These are phyloP conservation scores for Globisporangium iwayamae DNA, from an alignment of 352 stramenopile species.

Conservation along the genomic window DNA sequence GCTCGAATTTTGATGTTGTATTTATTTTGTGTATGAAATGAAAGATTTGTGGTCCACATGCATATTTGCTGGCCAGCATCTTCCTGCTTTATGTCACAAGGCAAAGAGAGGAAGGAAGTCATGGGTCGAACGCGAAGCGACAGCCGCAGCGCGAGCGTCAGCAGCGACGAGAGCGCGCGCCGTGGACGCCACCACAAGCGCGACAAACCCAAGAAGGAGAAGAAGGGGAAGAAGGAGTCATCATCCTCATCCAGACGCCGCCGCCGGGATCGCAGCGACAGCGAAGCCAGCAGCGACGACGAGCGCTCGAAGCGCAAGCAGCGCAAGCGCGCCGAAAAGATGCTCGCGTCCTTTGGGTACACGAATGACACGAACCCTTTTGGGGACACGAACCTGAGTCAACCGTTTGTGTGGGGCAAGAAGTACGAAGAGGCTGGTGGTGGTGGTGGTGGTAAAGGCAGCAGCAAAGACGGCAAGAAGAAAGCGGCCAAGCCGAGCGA, in stretches of 20 bases:
- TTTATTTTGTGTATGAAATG: too few species aligned
- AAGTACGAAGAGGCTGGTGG: slow-evolving; percentile 77
- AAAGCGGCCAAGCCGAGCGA: slow-evolving; percentile 22
- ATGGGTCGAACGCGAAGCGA: slow-evolving; percentile 9
- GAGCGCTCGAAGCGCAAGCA: slow-evolving; percentile 53
- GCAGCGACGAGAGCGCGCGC: slow-evolving; percentile 2
- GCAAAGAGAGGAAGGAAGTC: neutral
- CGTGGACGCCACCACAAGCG: slow-evolving; percentile 4
- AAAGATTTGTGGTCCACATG: neutral
- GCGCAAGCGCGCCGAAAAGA: slow-evolving; percentile 69
- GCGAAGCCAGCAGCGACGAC: slow-evolving; percentile 16
- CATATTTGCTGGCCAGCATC: neutral
- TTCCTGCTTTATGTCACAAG: neutral
- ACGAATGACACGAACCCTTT: slow-evolving; percentile 99
- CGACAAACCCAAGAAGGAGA: neutral
- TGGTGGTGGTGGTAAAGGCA: neutral
- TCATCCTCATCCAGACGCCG: neutral
- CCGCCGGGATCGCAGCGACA: slow-evolving; percentile 1
- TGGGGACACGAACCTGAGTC: slow-evolving; percentile 95
- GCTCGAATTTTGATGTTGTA: too few species aligned
- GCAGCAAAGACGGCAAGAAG: neutral
- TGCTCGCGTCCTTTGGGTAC: slow-evolving; percentile 91
- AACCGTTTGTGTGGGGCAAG: slow-evolving; percentile 98
- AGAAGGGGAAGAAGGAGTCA: slow-evolving; percentile 3
- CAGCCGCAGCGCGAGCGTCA: slow-evolving; percentile 9